Conservation (phyloP, 768 basidiomycete genomes). For the Rubroboletus satanas region DNA sequence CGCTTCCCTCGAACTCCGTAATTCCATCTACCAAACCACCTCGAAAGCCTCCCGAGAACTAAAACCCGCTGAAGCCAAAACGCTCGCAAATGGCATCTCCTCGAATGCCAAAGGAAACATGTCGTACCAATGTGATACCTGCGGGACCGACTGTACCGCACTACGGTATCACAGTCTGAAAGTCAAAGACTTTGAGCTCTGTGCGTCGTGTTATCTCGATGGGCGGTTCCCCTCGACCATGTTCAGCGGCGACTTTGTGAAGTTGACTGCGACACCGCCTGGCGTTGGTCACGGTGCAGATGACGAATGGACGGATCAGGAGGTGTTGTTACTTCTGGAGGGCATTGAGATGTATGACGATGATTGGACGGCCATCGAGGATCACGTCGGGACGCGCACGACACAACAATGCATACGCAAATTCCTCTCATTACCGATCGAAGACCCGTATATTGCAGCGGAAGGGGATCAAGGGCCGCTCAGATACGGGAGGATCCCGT, state of each 20-base stretch:
- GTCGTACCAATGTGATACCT: constrained; percentile 84
- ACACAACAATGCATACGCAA: constrained; percentile 94
- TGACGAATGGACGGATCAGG: constrained; percentile 89
- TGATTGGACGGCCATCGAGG: constrained; percentile 90
- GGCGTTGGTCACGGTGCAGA: constrained; percentile 37
- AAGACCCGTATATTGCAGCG: constrained; percentile 83
- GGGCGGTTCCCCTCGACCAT: constrained; percentile 95
- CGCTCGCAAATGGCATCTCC: constrained; percentile 51
- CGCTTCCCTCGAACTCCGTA: constrained; percentile 83
- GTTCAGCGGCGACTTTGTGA: constrained; percentile 97
- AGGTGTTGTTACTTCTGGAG: constrained; percentile 85
- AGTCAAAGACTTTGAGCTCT: constrained; percentile 87
- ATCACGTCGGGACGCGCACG: constrained; percentile 87
- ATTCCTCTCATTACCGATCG: constrained; percentile 94
- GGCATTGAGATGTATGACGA: constrained; percentile 98
- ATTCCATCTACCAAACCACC: constrained; percentile 84
- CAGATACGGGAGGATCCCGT: constrained; percentile 76
- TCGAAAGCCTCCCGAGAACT: constrained; percentile 77
- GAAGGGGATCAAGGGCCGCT: constrained; percentile 76
- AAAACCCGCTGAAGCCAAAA: constrained; percentile 60
- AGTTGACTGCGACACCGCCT: constrained; percentile 49
- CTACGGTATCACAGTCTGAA: constrained; percentile 91
- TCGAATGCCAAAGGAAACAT: constrained; percentile 47
- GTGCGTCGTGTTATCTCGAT: constrained; percentile 89
- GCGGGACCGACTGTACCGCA: constrained; percentile 87